Evolutionary conservation across 306 rosid species (phyloP), one percentile per base, ranked within the genome.

Genomic region (Acacia acuminata): DNA sequence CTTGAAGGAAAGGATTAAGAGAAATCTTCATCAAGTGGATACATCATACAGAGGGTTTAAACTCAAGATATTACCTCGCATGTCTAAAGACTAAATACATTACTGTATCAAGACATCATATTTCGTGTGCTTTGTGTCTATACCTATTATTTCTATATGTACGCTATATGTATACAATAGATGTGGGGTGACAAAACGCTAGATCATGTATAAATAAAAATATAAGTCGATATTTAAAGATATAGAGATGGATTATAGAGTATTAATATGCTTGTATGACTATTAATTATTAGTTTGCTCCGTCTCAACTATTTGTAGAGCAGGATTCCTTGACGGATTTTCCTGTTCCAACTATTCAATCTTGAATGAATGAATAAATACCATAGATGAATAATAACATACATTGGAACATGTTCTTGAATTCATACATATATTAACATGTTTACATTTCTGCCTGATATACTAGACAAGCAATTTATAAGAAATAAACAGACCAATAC

Each of bases 1-100:
- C 94, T 84, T 91, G 80, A 45, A 66, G 42, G 72, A 60, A 60
- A 24, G 25, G 55, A 9, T 51, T 7, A 22, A 65, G 3, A 36
- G 27, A 68, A 7, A 14, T 7, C 24, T 7, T 7, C 22, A 66
- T 66, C 40, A 34, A 32, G 24, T 66, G 24, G 8, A 34, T 34
- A 34, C 44, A 34, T 66, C 44, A 34, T 19, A 38, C 5, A 16
- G 44, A 34, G 12, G 24, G 2, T 63, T 63, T 63, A 4, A 66
- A 66, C 11, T 32, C 3, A 8, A 66, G 71, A 34, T 12, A 16
- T 66, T 32, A 10, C 16, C 16, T 12, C 34, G 25, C 34, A 11
- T 24, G 36, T 3, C 14, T 58, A 22, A 22, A 8, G 65, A 56
- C 27, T 24, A 60, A 0, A 60, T 34, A 61, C 17, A 61, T 61